Base-by-base conservation (phyloP, 2,329 filamentous ascomycete species). In the Pyricularia sp. region DNA sequence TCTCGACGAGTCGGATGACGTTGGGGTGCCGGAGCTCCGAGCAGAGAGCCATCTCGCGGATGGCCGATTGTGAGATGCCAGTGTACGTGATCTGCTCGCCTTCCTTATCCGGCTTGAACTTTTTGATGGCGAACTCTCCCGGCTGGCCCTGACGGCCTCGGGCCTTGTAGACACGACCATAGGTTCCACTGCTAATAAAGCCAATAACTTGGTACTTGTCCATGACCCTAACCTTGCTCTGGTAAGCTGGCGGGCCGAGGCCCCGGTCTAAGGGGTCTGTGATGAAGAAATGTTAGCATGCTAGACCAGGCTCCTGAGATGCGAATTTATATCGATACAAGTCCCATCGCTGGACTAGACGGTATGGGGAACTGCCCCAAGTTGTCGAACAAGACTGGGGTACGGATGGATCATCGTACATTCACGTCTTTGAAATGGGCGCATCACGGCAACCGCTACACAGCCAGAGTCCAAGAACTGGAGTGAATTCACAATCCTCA, bases 21-120 rank as follows among this genome's bases (percentile, higher is more conserved):
- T 98, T 98, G 69, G 88, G 83, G 78, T 99, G 93, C 70, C 86
- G 88, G 30, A 99, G 85, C 77, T 99, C 95, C 55, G 92, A 95
- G 80, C 95, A 99, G 0, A 99, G 84, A 20, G 94, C 93, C 93
- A 99, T 99, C 79, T 99, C 95, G 68, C 95, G 92, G 72, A 97
- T 92, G 4, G 95, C 95, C 17, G 94, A 97, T 79, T 99, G 95
- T 0, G 95, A 98, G 72, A 99, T 97, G 71, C 95, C 95, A 0
- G 95, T 98, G 79, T 99, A 99, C 75, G 96, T 92, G 65, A 97
- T 83, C 74, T 91, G 88, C 79, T 99, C 95, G 69, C 95, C 95
- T 80, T 99, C 95, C 81, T 98, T 99, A 80, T 99, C 95, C 9
- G 94, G 94, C 83, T 97, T 97, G 87, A 97, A 97, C 87, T 99